Evolutionary conservation across 305 asterid genomes (phyloP).

Genomic region (Ajuga reptans): DNA sequence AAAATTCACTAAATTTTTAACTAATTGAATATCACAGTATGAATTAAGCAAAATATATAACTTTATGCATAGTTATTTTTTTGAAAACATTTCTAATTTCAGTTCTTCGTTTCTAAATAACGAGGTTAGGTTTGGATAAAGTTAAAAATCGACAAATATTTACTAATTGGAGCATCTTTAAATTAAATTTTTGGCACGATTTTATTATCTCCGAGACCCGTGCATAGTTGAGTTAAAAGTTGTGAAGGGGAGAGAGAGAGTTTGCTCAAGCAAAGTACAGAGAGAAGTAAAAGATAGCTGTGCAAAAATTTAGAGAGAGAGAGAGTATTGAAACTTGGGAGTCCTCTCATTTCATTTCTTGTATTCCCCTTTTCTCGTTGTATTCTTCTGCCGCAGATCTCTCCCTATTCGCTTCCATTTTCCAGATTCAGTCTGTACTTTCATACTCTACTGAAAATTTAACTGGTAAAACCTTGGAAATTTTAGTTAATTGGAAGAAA

Average conservation of each 20-base stretch:
- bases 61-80: too few species aligned
- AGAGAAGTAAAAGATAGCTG: constrained; percentile 22
- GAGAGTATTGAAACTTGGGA: neutral
- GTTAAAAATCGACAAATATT: too few species aligned
- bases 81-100: too few species aligned
- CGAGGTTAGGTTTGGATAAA: too few species aligned
- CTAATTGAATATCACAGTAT: too few species aligned
- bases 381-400: constrained; percentile 24
- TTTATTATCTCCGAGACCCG: too few species aligned
- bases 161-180: too few species aligned
- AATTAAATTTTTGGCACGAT: too few species aligned
- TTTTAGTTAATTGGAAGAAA: neutral
- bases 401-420: constrained; percentile 3
- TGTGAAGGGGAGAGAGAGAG: constrained; percentile 6
- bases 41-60: too few species aligned
- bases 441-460: neutral
- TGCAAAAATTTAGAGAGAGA: constrained; percentile 16
- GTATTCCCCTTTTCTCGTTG: neutral
- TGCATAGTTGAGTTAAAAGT: too few species aligned
- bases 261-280: constrained; percentile 23
- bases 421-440: constrained; percentile 23
- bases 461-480: neutral
- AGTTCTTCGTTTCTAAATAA: too few species aligned
- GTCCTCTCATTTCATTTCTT: constrained; percentile 22
- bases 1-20: too few species aligned